phyloP scores from a whole-genome alignment of 1,284 basidiomycete species.

The Ceraceosorus guamensis region DNA sequence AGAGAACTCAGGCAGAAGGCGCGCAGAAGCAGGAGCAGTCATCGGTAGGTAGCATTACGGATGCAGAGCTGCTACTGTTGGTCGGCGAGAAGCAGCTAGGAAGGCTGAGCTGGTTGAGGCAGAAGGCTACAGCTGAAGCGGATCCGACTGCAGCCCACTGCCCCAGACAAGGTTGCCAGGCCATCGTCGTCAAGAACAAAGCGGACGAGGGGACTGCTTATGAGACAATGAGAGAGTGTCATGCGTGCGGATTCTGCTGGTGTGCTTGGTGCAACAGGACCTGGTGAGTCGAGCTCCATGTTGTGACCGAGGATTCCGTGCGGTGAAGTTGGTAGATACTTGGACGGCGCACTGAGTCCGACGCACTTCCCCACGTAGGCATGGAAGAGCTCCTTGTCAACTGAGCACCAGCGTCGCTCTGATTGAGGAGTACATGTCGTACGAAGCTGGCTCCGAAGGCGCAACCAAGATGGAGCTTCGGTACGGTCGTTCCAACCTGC shows the following conservation, averaged over 20 bases:
- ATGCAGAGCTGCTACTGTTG: slow-evolving; percentile 6
- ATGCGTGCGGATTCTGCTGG: slow-evolving; percentile 7
- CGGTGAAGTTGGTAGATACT: too few species aligned
- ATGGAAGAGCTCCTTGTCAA: slow-evolving; percentile 4
- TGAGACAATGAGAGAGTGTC: slow-evolving; percentile 11
- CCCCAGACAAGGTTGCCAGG: slow-evolving; percentile 11
- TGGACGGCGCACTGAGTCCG: too few species aligned
- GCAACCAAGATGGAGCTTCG: slow-evolving; percentile 3
- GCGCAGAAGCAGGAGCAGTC: not conserved
- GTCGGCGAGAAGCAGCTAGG: slow-evolving; percentile 7
- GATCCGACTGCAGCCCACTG: slow-evolving; percentile 14
- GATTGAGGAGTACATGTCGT: slow-evolving; percentile 2
- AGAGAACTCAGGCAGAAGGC: not conserved
- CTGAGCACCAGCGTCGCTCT: slow-evolving; percentile 2
- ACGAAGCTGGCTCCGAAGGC: slow-evolving; percentile 3
- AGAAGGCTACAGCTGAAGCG: slow-evolving; percentile 10
- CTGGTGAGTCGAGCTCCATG: too few species aligned
- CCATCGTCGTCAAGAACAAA: slow-evolving; percentile 1
- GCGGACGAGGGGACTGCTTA: slow-evolving; percentile 9
- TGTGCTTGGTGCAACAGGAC: slow-evolving; percentile 12
- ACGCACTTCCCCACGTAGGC: too few species aligned
- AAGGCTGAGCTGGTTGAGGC: slow-evolving; percentile 3
- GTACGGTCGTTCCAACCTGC: slow-evolving; percentile 13
- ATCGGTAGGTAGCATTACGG: slow-evolving; percentile 1
- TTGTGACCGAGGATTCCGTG: too few species aligned